Percentiles rank a stretch among this genome's conserved stretches.
phyloP scores from a whole-genome alignment of 257 asterid genomes.

The Catharanthus roseus region DNA sequence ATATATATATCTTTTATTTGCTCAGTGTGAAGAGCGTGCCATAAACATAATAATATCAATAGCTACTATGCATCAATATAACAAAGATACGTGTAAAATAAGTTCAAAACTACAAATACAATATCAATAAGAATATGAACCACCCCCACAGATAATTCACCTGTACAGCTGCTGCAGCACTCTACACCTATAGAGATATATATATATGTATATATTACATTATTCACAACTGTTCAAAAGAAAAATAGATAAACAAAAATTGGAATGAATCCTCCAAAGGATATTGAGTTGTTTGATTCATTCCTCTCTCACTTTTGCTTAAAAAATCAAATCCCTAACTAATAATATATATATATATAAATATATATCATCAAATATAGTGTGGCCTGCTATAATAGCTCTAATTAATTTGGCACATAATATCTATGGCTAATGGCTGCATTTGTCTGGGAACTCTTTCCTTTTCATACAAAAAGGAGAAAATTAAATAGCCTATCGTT shows the following conservation, averaged over 20 bases:
- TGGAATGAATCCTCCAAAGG: neutral
- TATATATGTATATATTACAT: no score
- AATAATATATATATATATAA: neutral
- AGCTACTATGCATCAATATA: neutral
- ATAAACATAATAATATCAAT: neutral
- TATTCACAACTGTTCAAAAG: neutral
- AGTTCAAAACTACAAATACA: neutral
- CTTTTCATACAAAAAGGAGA: neutral
- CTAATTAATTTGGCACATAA: neutral
- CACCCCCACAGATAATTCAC: constrained; percentile 15
- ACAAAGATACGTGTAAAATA: neutral
- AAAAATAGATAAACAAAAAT: constrained; percentile 2
- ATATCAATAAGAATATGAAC: neutral
- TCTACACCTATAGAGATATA: constrained; percentile 2
- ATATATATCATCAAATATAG: neutral
- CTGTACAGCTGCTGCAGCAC: constrained; percentile 20
- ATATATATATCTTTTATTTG: neutral
- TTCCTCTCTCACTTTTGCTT: no score
- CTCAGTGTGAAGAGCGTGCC: neutral
- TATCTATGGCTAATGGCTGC: neutral
- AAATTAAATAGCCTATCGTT: neutral
- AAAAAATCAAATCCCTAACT: neutral
- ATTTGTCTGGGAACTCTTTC: neutral
- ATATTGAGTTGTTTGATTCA: no score
- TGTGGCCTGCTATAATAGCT: neutral